Evolutionary conservation across 495 filamentous ascomycete genomes (phyloP), one percentile per base, ranked within the genome.

Genomic region (Staphylotrichum longicolle): DNA sequence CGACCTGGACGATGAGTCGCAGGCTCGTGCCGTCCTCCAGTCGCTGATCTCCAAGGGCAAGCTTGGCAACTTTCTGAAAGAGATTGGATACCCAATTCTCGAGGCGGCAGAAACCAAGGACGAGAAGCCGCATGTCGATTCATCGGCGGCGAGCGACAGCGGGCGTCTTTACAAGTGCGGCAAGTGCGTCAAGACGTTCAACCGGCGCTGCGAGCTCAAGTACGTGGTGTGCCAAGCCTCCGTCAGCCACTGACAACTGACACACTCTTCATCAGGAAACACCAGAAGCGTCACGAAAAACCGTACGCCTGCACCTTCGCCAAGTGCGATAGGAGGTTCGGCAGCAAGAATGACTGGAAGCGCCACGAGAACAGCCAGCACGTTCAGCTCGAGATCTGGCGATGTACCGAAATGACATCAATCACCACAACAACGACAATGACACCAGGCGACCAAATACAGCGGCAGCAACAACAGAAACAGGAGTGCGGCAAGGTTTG

Each of bases 321-420:
- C 9, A 76, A 76, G 20, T 97, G 94, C 68, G 75, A 78, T 51
- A 94, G 91, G 64, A 81, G 74, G 3, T 96, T 97, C 65, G 93
- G 94, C 41, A 92, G 89, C 77, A 96, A 96, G 70, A 91, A 91
- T 48, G 93, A 97, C 75, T 97, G 93, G 94, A 97, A 96, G 73
- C 87, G 94, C 7, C 93, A 98, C 70, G 93, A 98, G 66, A 91
- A 87, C 64, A 88, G 85, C 33, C 91, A 96, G 70, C 93, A 97
- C 68, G 87, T 85, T 63, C 84, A 88, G 64, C 67, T 84, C 3
- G 86, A 91, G 62, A 80, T 83, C 57, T 97, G 90, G 87, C 84
- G 86, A n/a, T 97, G 93, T 72, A 78, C 78, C 41, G 67, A 77
- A 70, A 27, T 27, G 20, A 27, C 20, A 27, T 27, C 20, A 27